Base-by-base conservation (phyloP, 208 protist species). In the Porcisia deanei region DNA sequence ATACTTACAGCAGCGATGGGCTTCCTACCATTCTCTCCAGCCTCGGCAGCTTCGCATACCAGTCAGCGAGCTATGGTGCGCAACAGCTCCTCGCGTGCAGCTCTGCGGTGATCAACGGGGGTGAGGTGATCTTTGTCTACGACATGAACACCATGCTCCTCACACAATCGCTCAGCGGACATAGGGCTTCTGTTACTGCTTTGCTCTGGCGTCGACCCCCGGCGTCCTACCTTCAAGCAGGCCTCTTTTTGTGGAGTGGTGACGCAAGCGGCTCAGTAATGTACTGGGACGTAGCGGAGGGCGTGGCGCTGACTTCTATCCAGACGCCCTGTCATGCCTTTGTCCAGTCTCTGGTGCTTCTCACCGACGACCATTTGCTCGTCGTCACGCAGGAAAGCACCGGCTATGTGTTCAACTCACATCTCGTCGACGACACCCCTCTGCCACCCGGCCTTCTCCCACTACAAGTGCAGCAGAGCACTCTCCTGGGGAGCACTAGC, bases 131-230 rank as follows among this genome's bases (percentile, higher is more conserved):
- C 30, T 86, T 91, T 60, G 73, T 96, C 20, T 87, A 87, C 66
- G 89, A 94, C 74, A 88, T 93, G 85, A 92, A 91, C 74, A 94
- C 88, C 70, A 83, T 85, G 80, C 88, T 90, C 68, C 84, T 94
- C 1, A 87, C 92, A 41, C 92, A 96, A 75, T 92, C 88, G 41
- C 82, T 96, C 14, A 77, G 80, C 69, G 90, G 88, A 54, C 90
- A 93, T 70, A 72, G 25, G 49, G 73, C 71, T 30, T 67, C 78
- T 41, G 88, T 96, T 37, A 92, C 88, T 9, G 89, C 86, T 61
- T 39, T 96, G 52, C 82, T 88, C 61, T 96, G 92, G 92, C 84
- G 88, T 8, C 83, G 70, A 25, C 83, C 87, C 3, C 80, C 86
- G 37, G 47, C 74, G 22, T 93, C 92, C 2, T 92, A 87, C 68